Conservation (phyloP, 2,329 filamentous ascomycete species). For the Tolypocladium inflatum region DNA sequence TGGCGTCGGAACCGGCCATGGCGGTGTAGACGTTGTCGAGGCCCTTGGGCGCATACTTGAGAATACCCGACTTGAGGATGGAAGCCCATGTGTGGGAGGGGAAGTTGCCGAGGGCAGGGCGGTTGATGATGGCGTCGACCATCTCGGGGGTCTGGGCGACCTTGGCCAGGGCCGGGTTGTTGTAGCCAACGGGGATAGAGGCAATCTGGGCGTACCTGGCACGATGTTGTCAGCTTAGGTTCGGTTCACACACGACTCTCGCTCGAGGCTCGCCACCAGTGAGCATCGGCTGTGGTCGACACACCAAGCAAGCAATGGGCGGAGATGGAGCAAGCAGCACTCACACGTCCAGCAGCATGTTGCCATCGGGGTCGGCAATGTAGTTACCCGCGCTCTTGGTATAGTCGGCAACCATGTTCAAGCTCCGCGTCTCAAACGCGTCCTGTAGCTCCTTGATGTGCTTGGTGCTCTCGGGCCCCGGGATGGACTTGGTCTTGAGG, state of each 20-base stretch:
- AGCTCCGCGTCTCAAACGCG: constrained; percentile 76
- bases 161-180: constrained; percentile 67
- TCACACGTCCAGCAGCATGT: constrained; percentile 63
- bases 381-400: constrained; percentile 72
- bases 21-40: constrained; percentile 85
- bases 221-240: neutral
- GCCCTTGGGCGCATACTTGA: constrained; percentile 75
- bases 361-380: constrained; percentile 62
- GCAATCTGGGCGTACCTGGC: constrained; percentile 79
- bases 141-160: constrained; percentile 70
- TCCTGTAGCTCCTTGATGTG: constrained; percentile 61
- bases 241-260: neutral
- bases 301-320: neutral
- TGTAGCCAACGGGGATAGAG: constrained; percentile 87
- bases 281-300: neutral
- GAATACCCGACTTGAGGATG: constrained; percentile 69
- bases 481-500: constrained; percentile 50
- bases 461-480: constrained; percentile 65
- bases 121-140: constrained; percentile 73
- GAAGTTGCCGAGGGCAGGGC: constrained; percentile 85
- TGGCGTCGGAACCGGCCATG: constrained; percentile 82
- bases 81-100: constrained; percentile 76
- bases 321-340: constrained; percentile 10
- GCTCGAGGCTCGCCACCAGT: neutral
- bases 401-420: constrained; percentile 78